Evolutionary conservation across 1,284 basidiomycete species (phyloP).

Genomic region (Melampsora americana): DNA sequence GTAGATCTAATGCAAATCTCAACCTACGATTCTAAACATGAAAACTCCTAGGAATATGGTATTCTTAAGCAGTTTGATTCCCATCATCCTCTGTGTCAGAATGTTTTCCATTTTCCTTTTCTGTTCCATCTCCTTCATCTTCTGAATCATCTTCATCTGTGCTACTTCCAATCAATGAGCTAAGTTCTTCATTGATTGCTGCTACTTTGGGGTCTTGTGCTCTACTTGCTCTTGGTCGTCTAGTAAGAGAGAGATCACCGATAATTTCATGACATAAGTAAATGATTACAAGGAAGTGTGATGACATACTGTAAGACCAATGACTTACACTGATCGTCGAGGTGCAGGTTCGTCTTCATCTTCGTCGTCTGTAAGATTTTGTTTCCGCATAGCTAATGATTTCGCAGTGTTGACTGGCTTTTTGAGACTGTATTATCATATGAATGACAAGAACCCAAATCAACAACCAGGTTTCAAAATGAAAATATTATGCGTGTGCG

Average conservation of each 20-base stretch:
- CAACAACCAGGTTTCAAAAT: background rate
- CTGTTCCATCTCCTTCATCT: constrained; percentile 7
- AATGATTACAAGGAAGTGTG: background rate
- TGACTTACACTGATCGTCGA: constrained; percentile 32
- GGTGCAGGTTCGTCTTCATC: constrained; percentile 10
- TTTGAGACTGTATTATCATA: constrained; percentile 8
- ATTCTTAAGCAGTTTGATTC: no score
- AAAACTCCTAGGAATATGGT: no score
- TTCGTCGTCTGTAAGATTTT: constrained; percentile 17
- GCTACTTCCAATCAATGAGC: constrained; percentile 30
- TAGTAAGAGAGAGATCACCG: background rate
- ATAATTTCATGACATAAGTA: background rate
- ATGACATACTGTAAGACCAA: background rate
- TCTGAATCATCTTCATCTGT: constrained; percentile 37
- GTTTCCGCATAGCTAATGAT: constrained; percentile 30
- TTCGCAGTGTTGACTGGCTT: constrained; percentile 19
- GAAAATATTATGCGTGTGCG: background rate
- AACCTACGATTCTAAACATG: no score
- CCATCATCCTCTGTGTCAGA: background rate
- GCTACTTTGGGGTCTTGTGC: constrained; percentile 15
- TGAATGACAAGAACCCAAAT: background rate
- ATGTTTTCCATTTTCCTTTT: constrained; percentile 21
- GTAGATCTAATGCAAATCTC: no score
- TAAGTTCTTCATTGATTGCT: constrained; percentile 24
- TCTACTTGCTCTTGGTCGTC: constrained; percentile 26